Evolutionary conservation across 495 filamentous ascomycete species (phyloP).

Genomic region (Cryomyces antarcticus): DNA sequence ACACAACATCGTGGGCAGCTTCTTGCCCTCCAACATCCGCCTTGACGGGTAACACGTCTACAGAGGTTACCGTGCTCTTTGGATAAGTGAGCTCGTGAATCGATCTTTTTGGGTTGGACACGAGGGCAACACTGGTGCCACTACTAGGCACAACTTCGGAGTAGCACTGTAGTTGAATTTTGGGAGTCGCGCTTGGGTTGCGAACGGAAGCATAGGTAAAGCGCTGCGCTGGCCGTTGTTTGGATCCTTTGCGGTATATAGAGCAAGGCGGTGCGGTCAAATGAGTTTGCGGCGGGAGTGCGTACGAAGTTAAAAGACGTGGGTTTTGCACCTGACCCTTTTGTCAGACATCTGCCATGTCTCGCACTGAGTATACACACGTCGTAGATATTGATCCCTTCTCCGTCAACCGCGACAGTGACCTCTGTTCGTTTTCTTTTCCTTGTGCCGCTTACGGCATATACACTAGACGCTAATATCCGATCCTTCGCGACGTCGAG

Average conservation of each 20-base stretch:
- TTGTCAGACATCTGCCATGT: background rate
- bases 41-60: conserved; percentile 6
- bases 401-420: conserved; percentile 70
- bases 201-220: conserved; percentile 40
- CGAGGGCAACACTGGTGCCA: background rate
- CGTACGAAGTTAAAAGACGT: conserved; percentile 67
- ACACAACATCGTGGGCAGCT: conserved; percentile 14
- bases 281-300: conserved; percentile 57
- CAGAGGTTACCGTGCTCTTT: background rate
- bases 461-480: conserved; percentile 26
- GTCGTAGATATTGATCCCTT: conserved; percentile 83
- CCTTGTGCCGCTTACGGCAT: conserved; percentile 45
- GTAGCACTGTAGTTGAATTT: background rate
- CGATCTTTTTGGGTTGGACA: conserved; percentile 3
- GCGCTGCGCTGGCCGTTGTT: conserved; percentile 33
- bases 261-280: conserved; percentile 66
- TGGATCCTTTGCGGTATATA: conserved; percentile 36
- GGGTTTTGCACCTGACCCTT: conserved; percentile 49
- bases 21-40: conserved; percentile 10
- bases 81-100: conserved; percentile 2
- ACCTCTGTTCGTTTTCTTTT: conserved; percentile 80
- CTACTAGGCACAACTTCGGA: background rate
- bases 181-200: background rate
- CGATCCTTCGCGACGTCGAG: conserved; percentile 7
- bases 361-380: conserved; percentile 23